Evolutionary conservation across 164 flowering plant genomes (phyloP), one percentile per base, ranked within the genome.

Genomic region (Sextonia rubra): DNA sequence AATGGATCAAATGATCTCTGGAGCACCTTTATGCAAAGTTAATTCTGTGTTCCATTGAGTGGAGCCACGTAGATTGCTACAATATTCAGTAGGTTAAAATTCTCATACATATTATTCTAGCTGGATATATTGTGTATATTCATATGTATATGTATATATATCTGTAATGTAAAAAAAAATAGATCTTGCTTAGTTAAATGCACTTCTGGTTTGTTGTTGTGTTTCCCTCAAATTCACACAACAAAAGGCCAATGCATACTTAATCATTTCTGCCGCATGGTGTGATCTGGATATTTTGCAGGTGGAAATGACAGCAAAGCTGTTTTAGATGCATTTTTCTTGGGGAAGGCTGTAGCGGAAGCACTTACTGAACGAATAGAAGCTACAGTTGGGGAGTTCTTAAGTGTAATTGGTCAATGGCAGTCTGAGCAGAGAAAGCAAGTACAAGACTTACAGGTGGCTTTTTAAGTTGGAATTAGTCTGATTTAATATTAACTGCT

Each of bases 361-460:
- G 88, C 89, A 24, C 70, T 94, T 20, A 91, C 73, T 63, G 94
- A 89, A 76, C 87, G 98, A 12, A 58, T 91, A 47, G 98, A 89
- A 77, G 89, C 98, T 9, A 73, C 89, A 49, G 86, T 91, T 69
- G 97, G 98, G 66, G 98, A 93, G 80, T 66, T 93, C 62, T 73
- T 93, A 63, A 85, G 98, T 70, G 74, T 82, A 18, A 61, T 90
- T 72, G 97, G 97, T 66, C 86, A 88, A 77, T 73, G 89, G 77
- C 98, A 90, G 81, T 91, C 98, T n/a, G 95, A 91, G 78, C 97
- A 91, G 76, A 95, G 86, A 77, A 93, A 88, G 77, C 93, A 87
- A 81, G 85, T 93, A 12, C 86, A 79, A 72, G 95, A 90, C 12
- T 89, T 93, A 75, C 95, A 88, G 98, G 98, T 90, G 79, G 25